phyloP scores from a whole-genome alignment of 345 rosid genomes.

The Eucalyptus microcorys region DNA sequence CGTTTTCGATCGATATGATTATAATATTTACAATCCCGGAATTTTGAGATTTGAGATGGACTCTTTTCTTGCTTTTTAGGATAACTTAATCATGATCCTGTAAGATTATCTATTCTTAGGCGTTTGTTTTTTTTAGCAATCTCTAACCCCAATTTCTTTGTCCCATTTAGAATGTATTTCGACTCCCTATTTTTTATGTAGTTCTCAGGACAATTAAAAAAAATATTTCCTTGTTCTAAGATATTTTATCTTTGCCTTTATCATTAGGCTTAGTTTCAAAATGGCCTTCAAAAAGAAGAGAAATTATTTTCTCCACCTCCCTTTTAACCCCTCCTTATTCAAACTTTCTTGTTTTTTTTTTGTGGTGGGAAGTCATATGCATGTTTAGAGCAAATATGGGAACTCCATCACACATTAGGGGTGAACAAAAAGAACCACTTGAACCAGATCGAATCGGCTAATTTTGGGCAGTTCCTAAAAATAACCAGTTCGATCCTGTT shows the following conservation, averaged over 20 bases:
- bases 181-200: background rate
- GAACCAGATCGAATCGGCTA: rapidly evolving
- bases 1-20: background rate
- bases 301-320: background rate
- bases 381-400: background rate
- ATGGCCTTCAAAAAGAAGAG: background rate
- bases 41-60: background rate
- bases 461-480: no score
- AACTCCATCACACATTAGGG: background rate
- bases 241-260: background rate
- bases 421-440: no score
- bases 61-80: background rate
- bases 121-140: background rate
- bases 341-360: background rate
- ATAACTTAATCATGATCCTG: background rate
- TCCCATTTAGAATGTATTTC: background rate
- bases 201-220: background rate
- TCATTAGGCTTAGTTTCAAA: background rate
- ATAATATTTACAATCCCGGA: background rate
- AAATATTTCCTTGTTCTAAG: background rate
- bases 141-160: background rate
- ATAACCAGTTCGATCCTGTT: rapidly evolving
- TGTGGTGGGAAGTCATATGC: background rate
- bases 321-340: background rate
- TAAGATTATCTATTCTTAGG: background rate